These are phyloP conservation scores for Solanum corneliomulleri DNA, from an alignment of 257 asterid species.

Conservation along the genomic window DNA sequence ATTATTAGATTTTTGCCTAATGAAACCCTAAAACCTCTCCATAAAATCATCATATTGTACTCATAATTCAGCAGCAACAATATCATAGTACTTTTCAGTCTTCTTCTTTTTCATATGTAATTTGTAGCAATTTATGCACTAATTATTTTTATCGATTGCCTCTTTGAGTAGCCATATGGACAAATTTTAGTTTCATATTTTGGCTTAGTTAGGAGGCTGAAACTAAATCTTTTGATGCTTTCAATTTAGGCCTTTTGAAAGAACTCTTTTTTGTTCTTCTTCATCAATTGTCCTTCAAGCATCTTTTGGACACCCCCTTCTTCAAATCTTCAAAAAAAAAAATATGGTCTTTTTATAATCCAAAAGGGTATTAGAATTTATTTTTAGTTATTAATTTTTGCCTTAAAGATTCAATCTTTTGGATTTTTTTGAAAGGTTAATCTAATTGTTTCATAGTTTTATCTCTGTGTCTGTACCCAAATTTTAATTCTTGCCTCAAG, in stretches of 20 bases:
- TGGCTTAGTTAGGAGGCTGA: slow-evolving; percentile 18
- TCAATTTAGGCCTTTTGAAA: not conserved
- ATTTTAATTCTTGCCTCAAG: not conserved
- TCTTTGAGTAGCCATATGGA: slow-evolving; percentile 17
- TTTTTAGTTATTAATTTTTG: not conserved
- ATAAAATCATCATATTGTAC: not conserved
- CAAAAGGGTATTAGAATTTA: not conserved
- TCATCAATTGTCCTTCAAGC: slow-evolving; percentile 2
- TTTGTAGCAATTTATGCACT: not conserved
- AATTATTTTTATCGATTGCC: not conserved
- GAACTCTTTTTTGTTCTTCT: not conserved
- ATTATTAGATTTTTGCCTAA: not conserved
- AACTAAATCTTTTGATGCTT: not conserved
- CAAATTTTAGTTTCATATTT: not conserved
- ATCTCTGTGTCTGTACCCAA: not conserved
- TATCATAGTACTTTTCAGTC: not conserved
- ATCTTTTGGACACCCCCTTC: not conserved
- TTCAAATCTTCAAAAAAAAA: not conserved
- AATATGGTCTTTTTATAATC: not conserved
- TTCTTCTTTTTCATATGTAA: not conserved
- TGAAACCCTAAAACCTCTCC: not conserved
- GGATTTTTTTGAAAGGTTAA: too few relatives aligned
- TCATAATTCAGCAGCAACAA: not conserved
- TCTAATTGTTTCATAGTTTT: too few relatives aligned
- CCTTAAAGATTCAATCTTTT: not conserved